Percentiles rank a stretch among this genome's conserved stretches.
phyloP scores from a whole-genome alignment of 768 basidiomycete species.

The Royoungia palumana region DNA sequence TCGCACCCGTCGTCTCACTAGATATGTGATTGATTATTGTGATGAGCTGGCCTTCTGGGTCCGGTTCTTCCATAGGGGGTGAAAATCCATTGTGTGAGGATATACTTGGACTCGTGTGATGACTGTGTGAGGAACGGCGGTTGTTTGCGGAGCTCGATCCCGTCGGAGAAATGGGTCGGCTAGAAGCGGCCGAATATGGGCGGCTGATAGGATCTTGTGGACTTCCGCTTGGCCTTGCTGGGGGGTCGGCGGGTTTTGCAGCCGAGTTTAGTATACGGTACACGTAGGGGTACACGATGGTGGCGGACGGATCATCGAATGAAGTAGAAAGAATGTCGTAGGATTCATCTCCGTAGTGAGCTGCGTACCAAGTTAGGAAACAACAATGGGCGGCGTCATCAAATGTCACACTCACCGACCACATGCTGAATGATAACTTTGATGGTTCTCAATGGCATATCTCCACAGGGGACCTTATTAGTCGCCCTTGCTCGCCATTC shows the following conservation, averaged over 20 bases:
- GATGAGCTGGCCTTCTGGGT: slow-evolving; percentile 80
- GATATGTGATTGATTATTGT: slow-evolving; percentile 85
- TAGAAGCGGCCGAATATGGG: slow-evolving; percentile 57
- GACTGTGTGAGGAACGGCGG: slow-evolving; percentile 58
- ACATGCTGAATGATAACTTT: slow-evolving; percentile 98
- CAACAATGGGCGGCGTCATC: neutral
- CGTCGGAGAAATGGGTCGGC: slow-evolving; percentile 70
- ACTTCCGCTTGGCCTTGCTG: slow-evolving; percentile 21
- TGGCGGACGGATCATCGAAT: slow-evolving; percentile 96
- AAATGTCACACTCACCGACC: slow-evolving; percentile 64
- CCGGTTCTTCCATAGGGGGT: slow-evolving; percentile 71
- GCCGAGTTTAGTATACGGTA: slow-evolving; percentile 84
- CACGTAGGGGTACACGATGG: slow-evolving; percentile 94
- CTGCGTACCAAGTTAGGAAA: slow-evolving; percentile 36
- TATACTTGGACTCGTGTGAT: slow-evolving; percentile 63
- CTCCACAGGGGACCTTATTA: slow-evolving; percentile 90
- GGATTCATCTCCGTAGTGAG: slow-evolving; percentile 82
- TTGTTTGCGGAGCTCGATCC: slow-evolving; percentile 55
- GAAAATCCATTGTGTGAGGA: slow-evolving; percentile 57
- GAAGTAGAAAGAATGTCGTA: slow-evolving; percentile 88
- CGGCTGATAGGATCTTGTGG: slow-evolving; percentile 39
- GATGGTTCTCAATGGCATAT: slow-evolving; percentile 96
- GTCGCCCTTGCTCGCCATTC: slow-evolving; percentile 93
- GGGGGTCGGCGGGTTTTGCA: slow-evolving; percentile 39
- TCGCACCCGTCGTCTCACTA: slow-evolving; percentile 81